phyloP scores from a whole-genome alignment of 1,139 yeast species.

The Magnusiomyces suaveolens region DNA sequence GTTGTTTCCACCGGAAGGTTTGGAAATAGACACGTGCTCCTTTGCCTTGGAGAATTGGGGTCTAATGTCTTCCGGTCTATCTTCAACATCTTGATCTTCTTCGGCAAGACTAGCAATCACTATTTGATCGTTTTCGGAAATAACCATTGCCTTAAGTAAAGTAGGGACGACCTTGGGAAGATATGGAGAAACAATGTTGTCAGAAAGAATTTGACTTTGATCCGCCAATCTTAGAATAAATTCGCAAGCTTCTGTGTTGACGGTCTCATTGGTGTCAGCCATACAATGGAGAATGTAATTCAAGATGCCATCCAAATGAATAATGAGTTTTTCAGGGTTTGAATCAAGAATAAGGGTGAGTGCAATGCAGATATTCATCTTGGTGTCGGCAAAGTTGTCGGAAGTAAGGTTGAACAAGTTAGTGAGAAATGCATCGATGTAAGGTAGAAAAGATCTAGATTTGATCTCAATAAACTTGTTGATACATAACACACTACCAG shows the following conservation, averaged over 20 bases:
- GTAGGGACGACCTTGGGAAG: constrained; percentile 62
- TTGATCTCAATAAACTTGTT: constrained; percentile 66
- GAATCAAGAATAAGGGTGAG: constrained; percentile 66
- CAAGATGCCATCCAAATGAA: constrained; percentile 77
- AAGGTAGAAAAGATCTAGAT: constrained; percentile 53
- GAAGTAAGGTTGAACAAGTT: constrained; percentile 47
- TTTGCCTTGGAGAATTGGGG: constrained; percentile 67
- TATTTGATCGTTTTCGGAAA: constrained; percentile 71
- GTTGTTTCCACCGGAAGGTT: neutral
- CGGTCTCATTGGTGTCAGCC: constrained; percentile 56
- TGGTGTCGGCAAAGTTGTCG: constrained; percentile 50
- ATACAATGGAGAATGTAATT: constrained; percentile 77
- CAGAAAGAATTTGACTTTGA: constrained; percentile 32
- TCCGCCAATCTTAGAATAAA: constrained; percentile 72
- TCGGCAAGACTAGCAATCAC: constrained; percentile 48
- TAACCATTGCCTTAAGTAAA: constrained; percentile 73
- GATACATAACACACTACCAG: constrained; percentile 61
- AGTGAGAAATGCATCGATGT: constrained; percentile 55
- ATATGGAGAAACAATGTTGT: constrained; percentile 30
- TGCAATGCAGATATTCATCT: constrained; percentile 68
- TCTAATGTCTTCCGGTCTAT: constrained; percentile 75
- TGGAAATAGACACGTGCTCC: constrained; percentile 32
- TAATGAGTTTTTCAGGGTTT: constrained; percentile 69
- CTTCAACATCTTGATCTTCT: constrained; percentile 72
- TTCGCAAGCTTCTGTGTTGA: constrained; percentile 88